Base-by-base conservation (phyloP, 2,329 filamentous ascomycete genomes). In the Boeremia lycopersici region DNA sequence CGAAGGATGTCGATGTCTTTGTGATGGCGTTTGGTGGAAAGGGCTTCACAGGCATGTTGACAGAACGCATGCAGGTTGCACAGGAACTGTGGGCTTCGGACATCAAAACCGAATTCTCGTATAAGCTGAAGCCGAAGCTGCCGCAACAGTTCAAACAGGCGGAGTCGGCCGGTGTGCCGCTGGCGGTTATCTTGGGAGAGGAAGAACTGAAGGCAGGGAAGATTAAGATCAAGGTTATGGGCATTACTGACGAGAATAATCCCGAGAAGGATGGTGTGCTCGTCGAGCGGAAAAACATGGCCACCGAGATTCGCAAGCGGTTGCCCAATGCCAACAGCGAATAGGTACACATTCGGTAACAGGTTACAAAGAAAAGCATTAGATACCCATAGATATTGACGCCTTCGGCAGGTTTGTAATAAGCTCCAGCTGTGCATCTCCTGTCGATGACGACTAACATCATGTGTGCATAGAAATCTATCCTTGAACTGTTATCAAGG, bases 21-120 rank as follows among this genome's bases (percentile, higher is more conserved):
- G 89, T 98, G 69, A 98, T 98, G 92, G 92, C 92, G 0, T 92
- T 97, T 70, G 93, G 91, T 68, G 89, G 90, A 48, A 93, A 93
- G 77, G 89, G 87, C 17, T 93, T 93, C 75, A 88, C 83, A 13
- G 91, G 91, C 40, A 81, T 96, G 60, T 78, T 96, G 49, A 86
- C 87, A 63, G 89, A 97, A 80, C 89, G 93, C 62, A 93, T 97
- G 86, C 80, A 86, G 25, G 84, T 98, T 33, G 88, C 88, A 55
- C 84, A 86, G 62, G 82, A 82, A 61, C 80, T 98, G 44, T 96
- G 93, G 91, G 87, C 91, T 64, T 91, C 89, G 7, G 92, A 91
- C 17, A 88, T 98, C 78, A 96, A 93, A 84, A 89, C 93, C 53
- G 93, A 98, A 74, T 96, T 95, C 73, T 81, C 86, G 10, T 91